phyloP scores from a whole-genome alignment of 257 asterid genomes.

The Nicotiana attenuata region DNA sequence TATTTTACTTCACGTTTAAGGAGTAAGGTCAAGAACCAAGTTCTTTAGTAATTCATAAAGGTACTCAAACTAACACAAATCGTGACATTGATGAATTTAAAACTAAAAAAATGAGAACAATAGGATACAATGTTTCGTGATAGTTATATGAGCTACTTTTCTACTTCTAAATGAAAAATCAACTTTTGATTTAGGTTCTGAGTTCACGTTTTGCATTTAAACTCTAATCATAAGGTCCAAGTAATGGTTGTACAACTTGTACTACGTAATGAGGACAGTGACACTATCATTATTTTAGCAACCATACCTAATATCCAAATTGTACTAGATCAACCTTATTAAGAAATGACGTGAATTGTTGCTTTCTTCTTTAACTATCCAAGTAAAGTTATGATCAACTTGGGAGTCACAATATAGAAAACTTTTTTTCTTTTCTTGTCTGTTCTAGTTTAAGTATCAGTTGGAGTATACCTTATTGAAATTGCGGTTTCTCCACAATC shows the following conservation, averaged over 20 bases:
- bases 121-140: neutral
- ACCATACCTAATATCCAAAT: neutral
- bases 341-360: neutral
- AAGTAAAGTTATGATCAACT: too few species aligned
- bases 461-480: too few species aligned
- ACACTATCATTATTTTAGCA: neutral
- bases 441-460: too few species aligned
- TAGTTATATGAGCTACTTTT: neutral
- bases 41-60: too few species aligned
- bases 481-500: too few species aligned
- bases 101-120: neutral
- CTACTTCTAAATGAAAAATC: neutral
- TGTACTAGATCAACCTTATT: neutral
- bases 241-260: neutral
- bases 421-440: too few species aligned
- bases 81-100: neutral
- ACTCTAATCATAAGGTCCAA: neutral
- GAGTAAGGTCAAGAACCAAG: too few species aligned
- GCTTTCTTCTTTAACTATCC: neutral
- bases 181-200: neutral
- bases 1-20: too few species aligned
- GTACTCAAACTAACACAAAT: too few species aligned
- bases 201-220: neutral
- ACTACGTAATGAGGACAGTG: neutral
- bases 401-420: too few species aligned